Evolutionary conservation across 2,329 filamentous ascomycete species (phyloP).

Genomic region (Exophiala bonariae): DNA sequence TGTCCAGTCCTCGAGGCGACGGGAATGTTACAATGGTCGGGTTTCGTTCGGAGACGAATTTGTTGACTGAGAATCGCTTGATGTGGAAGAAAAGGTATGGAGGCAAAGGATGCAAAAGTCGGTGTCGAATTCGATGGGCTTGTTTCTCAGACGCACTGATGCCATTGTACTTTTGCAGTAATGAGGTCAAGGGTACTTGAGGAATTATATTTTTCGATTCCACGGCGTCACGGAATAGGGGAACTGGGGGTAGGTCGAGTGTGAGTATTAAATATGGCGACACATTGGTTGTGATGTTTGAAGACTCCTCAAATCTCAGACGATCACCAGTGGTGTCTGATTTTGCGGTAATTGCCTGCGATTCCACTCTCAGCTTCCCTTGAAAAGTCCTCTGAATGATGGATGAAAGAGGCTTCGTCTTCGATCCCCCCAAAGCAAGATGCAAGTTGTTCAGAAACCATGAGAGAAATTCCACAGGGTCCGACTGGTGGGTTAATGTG

Average conservation of each 20-base stretch:
- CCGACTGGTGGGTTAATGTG: constrained; percentile 84
- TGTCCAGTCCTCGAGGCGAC: constrained; percentile 76
- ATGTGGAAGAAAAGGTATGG: constrained; percentile 92
- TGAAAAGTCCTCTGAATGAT: constrained; percentile 94
- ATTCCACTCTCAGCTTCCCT: constrained; percentile 86
- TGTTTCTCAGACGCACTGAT: constrained; percentile 82
- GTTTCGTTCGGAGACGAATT: constrained; percentile 93
- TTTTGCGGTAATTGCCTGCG: constrained; percentile 87
- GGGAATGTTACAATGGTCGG: constrained; percentile 98
- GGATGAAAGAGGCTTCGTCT: constrained; percentile 77
- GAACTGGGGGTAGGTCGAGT: constrained; percentile 85
- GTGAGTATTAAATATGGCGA: constrained; percentile 89
- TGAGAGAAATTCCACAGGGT: constrained; percentile 92
- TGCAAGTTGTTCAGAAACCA: constrained; percentile 99
- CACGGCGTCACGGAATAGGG: constrained; percentile 87
- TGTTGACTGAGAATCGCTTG: constrained; percentile 95
- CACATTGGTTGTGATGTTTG: constrained; percentile 72
- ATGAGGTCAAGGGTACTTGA: constrained; percentile 67
- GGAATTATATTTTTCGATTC: constrained; percentile 95
- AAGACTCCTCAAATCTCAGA: constrained; percentile 88
- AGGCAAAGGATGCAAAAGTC: constrained; percentile 84
- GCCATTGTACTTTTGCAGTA: constrained; percentile 93
- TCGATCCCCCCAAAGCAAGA: constrained; percentile 84
- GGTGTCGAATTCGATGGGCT: constrained; percentile 83
- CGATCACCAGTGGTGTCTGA: constrained; percentile 79